Percentiles rank a stretch among this genome's conserved stretches.
Evolutionary conservation across 345 rosid species (phyloP).

Genomic region (Iberis pinnata): DNA sequence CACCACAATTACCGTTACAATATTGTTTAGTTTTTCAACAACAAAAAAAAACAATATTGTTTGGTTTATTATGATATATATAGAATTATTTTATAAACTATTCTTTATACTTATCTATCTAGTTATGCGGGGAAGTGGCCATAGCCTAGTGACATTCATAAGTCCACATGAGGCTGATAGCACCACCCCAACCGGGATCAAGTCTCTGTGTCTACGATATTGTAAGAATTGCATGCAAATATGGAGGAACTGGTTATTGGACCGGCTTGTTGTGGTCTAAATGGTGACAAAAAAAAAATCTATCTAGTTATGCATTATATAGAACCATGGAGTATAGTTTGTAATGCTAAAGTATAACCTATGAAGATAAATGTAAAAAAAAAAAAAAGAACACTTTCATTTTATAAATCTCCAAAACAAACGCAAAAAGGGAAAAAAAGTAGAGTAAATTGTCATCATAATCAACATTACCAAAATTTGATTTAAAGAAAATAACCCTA

Average conservation of each 20-base stretch:
- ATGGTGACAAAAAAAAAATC: too few species aligned
- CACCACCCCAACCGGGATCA: too few species aligned
- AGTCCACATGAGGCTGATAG: too few species aligned
- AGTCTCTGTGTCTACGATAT: too few species aligned
- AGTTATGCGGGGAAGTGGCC: too few species aligned
- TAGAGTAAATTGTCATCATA: slow-evolving; percentile 14
- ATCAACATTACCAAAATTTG: slow-evolving; percentile 32
- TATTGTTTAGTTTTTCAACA: too few species aligned
- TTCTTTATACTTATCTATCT: not conserved
- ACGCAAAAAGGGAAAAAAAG: not conserved
- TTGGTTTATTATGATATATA: not conserved
- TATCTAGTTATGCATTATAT: not conserved
- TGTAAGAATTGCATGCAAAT: too few species aligned
- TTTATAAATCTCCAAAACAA: slow-evolving; percentile 14
- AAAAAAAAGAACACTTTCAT: not conserved
- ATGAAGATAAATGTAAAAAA: not conserved
- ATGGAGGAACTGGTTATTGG: too few species aligned
- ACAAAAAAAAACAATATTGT: not conserved
- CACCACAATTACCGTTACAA: slow-evolving; percentile 5
- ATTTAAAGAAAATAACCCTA: slow-evolving; percentile 25
- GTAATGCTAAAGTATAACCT: not conserved
- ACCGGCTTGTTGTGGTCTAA: too few species aligned
- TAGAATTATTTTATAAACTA: not conserved
- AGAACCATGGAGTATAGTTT: not conserved
- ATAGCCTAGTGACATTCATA: too few species aligned